These are phyloP conservation scores for Stemphylium vesicarium DNA, from an alignment of 2,329 filamentous ascomycete genomes.

Conservation along the genomic window DNA sequence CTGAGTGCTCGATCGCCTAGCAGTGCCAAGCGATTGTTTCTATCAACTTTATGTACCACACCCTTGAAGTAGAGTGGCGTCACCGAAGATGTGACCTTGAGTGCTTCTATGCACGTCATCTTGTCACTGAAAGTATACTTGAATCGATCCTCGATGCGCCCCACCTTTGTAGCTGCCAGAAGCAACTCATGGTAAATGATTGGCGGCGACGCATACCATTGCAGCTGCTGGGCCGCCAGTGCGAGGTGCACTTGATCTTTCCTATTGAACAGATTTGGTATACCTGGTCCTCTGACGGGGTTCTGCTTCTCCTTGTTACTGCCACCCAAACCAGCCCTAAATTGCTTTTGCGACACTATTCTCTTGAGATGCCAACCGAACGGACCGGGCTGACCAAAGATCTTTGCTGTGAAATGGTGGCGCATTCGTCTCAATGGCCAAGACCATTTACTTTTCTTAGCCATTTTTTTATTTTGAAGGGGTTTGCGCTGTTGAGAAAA, in stretches of 20 bases:
- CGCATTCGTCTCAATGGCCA: not conserved
- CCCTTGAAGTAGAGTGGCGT: constrained; percentile 26
- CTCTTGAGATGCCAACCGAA: not conserved
- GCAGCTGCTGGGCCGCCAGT: constrained; percentile 8
- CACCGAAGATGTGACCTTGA: constrained; percentile 16
- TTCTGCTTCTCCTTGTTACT: constrained; percentile 7
- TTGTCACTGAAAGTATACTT: constrained; percentile 32
- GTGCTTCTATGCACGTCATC: constrained; percentile 24
- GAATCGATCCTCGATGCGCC: constrained; percentile 19
- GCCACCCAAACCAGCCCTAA: not conserved
- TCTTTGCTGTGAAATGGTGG: not conserved
- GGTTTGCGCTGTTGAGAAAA: not conserved
- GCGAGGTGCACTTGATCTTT: constrained; percentile 19
- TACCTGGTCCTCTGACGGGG: not conserved
- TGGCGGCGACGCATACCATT: constrained; percentile 11
- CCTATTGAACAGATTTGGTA: constrained; percentile 23
- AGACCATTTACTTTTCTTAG: no score
- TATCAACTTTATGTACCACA: constrained; percentile 1
- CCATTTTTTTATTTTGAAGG: not conserved
- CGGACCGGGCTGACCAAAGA: not conserved
- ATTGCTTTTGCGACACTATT: not conserved
- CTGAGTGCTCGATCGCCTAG: constrained; percentile 28
- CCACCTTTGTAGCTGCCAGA: constrained; percentile 21
- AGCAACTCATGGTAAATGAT: constrained; percentile 19
- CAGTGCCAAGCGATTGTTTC: constrained; percentile 30